Evolutionary conservation across 495 filamentous ascomycete genomes (phyloP).

Genomic region (Baudoinia panamericana): DNA sequence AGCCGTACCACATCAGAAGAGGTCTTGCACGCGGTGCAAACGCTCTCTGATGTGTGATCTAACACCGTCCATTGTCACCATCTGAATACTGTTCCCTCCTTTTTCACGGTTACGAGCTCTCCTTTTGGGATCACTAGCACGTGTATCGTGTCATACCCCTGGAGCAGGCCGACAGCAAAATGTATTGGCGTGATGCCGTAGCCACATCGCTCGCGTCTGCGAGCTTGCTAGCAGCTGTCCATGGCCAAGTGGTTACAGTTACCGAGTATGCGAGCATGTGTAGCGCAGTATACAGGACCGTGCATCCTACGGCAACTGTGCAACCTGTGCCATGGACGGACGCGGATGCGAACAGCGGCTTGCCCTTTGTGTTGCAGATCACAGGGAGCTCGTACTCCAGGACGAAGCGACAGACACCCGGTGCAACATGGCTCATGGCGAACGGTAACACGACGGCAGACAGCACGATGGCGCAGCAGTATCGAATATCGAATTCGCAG

Average conservation of each 20-base stretch:
- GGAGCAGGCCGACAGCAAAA: not conserved
- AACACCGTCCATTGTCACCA: not conserved
- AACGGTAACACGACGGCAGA: constrained; percentile 22
- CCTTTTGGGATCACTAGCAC: not conserved
- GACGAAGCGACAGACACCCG: constrained; percentile 4
- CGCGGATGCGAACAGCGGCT: constrained; percentile 14
- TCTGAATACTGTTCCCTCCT: constrained; percentile 1
- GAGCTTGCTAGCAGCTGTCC: not conserved
- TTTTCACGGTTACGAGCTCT: not conserved
- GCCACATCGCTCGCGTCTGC: not conserved
- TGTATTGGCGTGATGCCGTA: constrained; percentile 6
- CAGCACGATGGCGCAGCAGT: constrained; percentile 10
- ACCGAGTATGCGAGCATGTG: constrained; percentile 9
- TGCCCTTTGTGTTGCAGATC: constrained; percentile 17
- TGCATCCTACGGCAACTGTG: constrained; percentile 17
- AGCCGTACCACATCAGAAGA: not conserved
- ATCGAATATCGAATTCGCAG: constrained; percentile 11
- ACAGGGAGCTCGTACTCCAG: not conserved
- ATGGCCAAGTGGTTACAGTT: constrained; percentile 8
- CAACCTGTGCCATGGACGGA: constrained; percentile 12
- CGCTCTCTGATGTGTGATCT: not conserved
- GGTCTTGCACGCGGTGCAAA: not conserved
- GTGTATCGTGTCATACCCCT: not conserved
- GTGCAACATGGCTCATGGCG: constrained; percentile 6
- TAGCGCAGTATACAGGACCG: constrained; percentile 13